phyloP scores from a whole-genome alignment of 2,329 filamentous ascomycete species.

The Aspergillus latus region DNA sequence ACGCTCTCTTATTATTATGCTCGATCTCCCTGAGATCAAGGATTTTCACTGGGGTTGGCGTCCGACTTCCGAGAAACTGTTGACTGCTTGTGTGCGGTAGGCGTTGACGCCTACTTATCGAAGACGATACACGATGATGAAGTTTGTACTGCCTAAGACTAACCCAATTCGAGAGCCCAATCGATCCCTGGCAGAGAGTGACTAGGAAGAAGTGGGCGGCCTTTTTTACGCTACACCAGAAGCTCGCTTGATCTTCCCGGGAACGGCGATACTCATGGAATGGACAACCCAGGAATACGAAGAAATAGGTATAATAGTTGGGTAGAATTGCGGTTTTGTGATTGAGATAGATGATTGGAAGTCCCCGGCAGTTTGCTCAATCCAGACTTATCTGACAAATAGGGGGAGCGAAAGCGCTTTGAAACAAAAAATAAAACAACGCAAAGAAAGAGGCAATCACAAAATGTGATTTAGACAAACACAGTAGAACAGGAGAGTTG shows the following conservation, averaged over 20 bases:
- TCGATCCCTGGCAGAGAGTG: background rate
- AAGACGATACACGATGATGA: background rate
- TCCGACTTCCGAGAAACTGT: background rate
- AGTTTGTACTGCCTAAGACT: no score
- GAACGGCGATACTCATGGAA: background rate
- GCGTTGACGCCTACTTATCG: no score
- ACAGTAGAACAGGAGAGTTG: constrained; percentile 3
- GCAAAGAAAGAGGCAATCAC: background rate
- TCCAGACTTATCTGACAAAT: background rate
- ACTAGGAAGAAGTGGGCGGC: background rate
- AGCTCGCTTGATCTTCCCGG: background rate
- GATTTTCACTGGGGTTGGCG: background rate
- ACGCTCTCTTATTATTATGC: no score
- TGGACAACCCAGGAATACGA: background rate
- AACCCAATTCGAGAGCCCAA: background rate
- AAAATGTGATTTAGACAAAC: background rate
- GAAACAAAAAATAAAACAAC: no score
- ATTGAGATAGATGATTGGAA: background rate
- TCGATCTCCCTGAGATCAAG: background rate
- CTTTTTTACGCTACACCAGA: background rate
- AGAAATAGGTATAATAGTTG: background rate
- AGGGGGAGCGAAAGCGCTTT: background rate
- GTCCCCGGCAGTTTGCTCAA: background rate
- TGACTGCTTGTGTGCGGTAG: no score
- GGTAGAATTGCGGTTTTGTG: background rate